Percentiles rank a stretch among this genome's conserved stretches.
Conservation (phyloP, 2,329 filamentous ascomycete genomes). For the Aspergillus carbonarius region DNA sequence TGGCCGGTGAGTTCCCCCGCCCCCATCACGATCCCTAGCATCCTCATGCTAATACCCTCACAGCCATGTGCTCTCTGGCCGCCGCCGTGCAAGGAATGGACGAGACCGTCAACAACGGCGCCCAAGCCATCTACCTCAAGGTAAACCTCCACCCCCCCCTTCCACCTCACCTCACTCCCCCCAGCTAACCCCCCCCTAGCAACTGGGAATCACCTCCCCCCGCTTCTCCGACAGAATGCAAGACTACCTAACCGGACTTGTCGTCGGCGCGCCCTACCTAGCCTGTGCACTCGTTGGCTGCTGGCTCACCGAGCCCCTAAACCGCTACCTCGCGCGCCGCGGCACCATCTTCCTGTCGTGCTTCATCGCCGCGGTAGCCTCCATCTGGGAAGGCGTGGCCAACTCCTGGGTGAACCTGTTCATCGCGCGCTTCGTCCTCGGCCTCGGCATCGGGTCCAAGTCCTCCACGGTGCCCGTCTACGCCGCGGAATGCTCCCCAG, state of each 20-base stretch:
- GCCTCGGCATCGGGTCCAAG: slow-evolving; percentile 45
- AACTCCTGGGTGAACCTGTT: slow-evolving; percentile 46
- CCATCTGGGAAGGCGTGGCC: slow-evolving; percentile 44
- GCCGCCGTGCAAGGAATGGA: slow-evolving; percentile 58
- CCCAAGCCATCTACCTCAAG: slow-evolving; percentile 38
- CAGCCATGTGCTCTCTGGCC: slow-evolving; percentile 53
- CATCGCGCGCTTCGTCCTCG: slow-evolving; percentile 43
- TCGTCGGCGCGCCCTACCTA: slow-evolving; percentile 48
- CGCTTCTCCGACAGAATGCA: slow-evolving; percentile 13
- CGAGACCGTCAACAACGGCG: slow-evolving; percentile 52
- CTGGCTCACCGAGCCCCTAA: slow-evolving; percentile 51
- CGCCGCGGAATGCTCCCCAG: slow-evolving; percentile 50
- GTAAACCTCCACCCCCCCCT: slow-evolving; percentile 11
- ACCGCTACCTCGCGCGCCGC: slow-evolving; percentile 46
- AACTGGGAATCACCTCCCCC: slow-evolving; percentile 16
- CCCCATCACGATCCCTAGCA: background rate
- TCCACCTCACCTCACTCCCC: background rate
- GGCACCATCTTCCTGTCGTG: slow-evolving; percentile 47
- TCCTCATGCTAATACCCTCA: background rate
- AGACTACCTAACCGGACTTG: slow-evolving; percentile 42
- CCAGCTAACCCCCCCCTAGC: background rate
- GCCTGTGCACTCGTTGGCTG: slow-evolving; percentile 47
- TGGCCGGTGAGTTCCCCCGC: slow-evolving; percentile 33
- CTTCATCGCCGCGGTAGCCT: slow-evolving; percentile 42
- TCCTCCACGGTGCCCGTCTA: slow-evolving; percentile 50